Evolutionary conservation across 2,329 filamentous ascomycete species (phyloP), one percentile per base, ranked within the genome.

Genomic region (Pseudogymnoascus pannorum): DNA sequence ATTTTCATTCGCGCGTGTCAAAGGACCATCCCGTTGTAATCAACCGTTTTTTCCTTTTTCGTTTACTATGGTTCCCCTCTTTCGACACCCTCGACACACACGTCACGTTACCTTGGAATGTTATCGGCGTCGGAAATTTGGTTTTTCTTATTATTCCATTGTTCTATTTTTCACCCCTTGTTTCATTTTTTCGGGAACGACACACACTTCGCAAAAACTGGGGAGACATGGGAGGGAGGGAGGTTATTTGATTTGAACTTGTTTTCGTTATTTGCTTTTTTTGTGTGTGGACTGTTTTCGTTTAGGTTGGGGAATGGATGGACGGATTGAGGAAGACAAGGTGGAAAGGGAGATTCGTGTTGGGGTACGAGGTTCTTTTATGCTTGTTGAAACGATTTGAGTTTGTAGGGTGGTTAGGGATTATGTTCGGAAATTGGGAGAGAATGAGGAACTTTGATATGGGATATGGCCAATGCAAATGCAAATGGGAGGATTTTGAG

Each of bases 11-110:
- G 18, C 20, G 40, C 40, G 40, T 44, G 20, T 44, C 40, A 11
- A 44, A 44, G 40, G 40, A 24, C 40, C 40, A 44, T n/a, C 40
- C 40, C 40, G 40, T 44, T 44, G 40, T 44, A 44, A 44, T 44
- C 40, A 44, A 44, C 20, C 18, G 11, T 44, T 44, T 44, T 44
- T 22, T 42, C 11, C 20, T 24, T 44, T 6, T 42, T n/a, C n/a
- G n/a, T 42, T 7, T 22, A 4, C 12, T 36, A n/a, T 20, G 6
- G 31, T 33, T 31, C 20, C 16, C 14, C 54, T 16, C 31, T 24
- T 58, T 38, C 29, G 26, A 58, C 35, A 18, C 20, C 16, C 11
- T 35, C 57, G 38, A 33, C 26, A 31, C 20, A 58, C n/a, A 58
- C 31, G 31, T 20, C 18, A 22, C 11, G 20, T 24, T n/a, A 58